Percentiles rank a stretch among this genome's conserved stretches.
These are phyloP conservation scores for Aspergillus sp. DNA, from an alignment of 2,329 filamentous ascomycete species.

Conservation along the genomic window DNA sequence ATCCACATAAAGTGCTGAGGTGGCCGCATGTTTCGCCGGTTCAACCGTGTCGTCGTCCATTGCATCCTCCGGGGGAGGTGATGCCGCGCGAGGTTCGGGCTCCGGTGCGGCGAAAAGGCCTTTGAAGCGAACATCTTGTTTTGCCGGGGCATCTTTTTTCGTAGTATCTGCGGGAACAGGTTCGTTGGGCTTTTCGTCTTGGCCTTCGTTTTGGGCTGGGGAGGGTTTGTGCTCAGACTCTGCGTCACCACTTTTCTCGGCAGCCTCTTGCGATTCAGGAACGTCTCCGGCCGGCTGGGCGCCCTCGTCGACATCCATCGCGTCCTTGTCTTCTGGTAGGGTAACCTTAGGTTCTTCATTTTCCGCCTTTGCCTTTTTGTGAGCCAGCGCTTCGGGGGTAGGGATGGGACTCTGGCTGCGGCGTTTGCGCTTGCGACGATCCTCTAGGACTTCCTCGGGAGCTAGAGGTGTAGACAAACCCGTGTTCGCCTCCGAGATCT, in stretches of 20 bases:
- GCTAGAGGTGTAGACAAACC: slow-evolving; percentile 29
- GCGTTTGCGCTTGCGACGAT: slow-evolving; percentile 65
- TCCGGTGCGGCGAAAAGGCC: slow-evolving; percentile 43
- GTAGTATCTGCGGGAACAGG: slow-evolving; percentile 5
- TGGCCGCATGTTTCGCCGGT: slow-evolving; percentile 69
- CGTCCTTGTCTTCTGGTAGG: slow-evolving; percentile 30
- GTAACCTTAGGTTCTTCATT: slow-evolving; percentile 35
- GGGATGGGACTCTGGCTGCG: slow-evolving; percentile 63
- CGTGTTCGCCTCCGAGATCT: slow-evolving; percentile 26
- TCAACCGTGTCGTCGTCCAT: slow-evolving; percentile 43
- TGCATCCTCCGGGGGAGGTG: slow-evolving; percentile 25
- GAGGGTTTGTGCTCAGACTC: slow-evolving; percentile 20
- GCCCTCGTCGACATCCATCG: slow-evolving; percentile 12
- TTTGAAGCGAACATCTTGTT: slow-evolving; percentile 50
- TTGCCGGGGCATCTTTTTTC: slow-evolving; percentile 24
- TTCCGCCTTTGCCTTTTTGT: slow-evolving; percentile 57
- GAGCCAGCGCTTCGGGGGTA: slow-evolving; percentile 52
- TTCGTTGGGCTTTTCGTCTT: not conserved
- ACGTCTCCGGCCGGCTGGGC: slow-evolving; percentile 12
- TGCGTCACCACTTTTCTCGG: slow-evolving; percentile 4
- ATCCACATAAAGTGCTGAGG: slow-evolving; percentile 79
- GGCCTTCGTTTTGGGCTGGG: slow-evolving; percentile 11
- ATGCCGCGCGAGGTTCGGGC: slow-evolving; percentile 24
- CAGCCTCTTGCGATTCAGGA: slow-evolving; percentile 19
- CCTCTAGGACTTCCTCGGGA: slow-evolving; percentile 46